These are phyloP conservation scores for Ananas comosus DNA, from an alignment of 176 grass and related monocot genomes.

Conservation along the genomic window DNA sequence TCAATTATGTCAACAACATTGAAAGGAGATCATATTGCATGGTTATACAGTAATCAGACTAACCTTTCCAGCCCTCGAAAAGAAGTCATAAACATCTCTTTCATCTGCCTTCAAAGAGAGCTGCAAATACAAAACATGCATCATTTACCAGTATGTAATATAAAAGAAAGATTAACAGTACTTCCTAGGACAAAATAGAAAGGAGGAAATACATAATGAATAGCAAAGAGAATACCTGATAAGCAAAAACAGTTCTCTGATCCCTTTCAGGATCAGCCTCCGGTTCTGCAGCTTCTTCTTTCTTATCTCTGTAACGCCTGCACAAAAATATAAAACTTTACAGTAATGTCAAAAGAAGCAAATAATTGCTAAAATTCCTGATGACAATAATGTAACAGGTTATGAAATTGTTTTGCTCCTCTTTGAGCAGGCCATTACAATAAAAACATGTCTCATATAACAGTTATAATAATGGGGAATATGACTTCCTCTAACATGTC, in stretches of 20 bases:
- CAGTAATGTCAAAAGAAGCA: slow-evolving; percentile 17
- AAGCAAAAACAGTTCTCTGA: slow-evolving; percentile 98
- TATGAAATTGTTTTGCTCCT: too few species aligned
- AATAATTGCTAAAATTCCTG: background rate
- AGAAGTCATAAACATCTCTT: slow-evolving; percentile 96
- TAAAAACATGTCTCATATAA: too few species aligned
- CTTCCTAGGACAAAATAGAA: background rate
- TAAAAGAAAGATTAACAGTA: background rate
- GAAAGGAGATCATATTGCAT: background rate
- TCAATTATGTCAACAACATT: background rate
- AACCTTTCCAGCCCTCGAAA: slow-evolving; percentile 95
- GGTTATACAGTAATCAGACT: background rate
- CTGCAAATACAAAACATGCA: slow-evolving; percentile 27
- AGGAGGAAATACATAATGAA: background rate
- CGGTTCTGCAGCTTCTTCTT: slow-evolving; percentile 64
- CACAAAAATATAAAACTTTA: slow-evolving; percentile 17
- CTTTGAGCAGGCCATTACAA: too few species aligned
- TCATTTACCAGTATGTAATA: background rate
- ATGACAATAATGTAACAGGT: too few species aligned
- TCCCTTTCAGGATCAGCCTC: slow-evolving; percentile 97
- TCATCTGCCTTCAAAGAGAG: slow-evolving; percentile 92
- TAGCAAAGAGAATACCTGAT: slow-evolving; percentile 46
- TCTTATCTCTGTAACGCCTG: slow-evolving; percentile 56
- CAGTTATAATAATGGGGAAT: too few species aligned
- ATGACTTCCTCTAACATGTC: too few species aligned